Evolutionary conservation across 768 basidiomycete genomes (phyloP).

Genomic region (Mycena filopes): DNA sequence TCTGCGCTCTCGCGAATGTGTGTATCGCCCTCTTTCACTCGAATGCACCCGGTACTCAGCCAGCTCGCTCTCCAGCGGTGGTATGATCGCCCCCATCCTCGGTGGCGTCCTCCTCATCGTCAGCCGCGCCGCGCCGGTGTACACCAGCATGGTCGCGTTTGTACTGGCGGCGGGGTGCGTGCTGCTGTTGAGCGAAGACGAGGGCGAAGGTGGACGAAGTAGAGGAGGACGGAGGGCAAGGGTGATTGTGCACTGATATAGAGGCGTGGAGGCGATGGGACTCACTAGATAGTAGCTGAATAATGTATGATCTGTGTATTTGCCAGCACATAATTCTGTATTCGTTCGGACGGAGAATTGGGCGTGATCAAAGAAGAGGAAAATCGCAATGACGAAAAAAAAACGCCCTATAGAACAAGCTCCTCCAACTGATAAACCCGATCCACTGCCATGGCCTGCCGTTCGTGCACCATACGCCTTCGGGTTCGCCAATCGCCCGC

Average conservation of each 20-base stretch:
- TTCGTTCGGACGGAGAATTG: too few relatives aligned
- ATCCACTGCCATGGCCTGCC: slow-evolving; percentile 58
- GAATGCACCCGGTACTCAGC: slow-evolving; percentile 12
- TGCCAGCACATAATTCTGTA: too few relatives aligned
- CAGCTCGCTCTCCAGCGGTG: slow-evolving; percentile 71
- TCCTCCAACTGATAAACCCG: slow-evolving; percentile 82
- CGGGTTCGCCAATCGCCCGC: slow-evolving; percentile 61
- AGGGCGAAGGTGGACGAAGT: slow-evolving; percentile 48
- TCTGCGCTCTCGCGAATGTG: slow-evolving; percentile 88
- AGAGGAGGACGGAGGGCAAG: slow-evolving; percentile 28
- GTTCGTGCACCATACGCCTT: slow-evolving; percentile 63
- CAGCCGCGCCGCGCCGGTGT: slow-evolving; percentile 78
- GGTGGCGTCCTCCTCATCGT: slow-evolving; percentile 80
- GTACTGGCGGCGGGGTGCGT: slow-evolving; percentile 71
- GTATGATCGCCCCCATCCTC: slow-evolving; percentile 87
- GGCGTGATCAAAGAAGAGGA: too few relatives aligned
- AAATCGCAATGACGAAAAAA: too few relatives aligned
- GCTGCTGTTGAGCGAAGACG: slow-evolving; percentile 64
- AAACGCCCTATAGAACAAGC: slow-evolving; percentile 56
- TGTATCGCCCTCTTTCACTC: slow-evolving; percentile 38
- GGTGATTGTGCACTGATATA: slow-evolving; percentile 19
- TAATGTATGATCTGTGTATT: too few relatives aligned
- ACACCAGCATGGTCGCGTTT: slow-evolving; percentile 76
- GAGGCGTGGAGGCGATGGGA: too few relatives aligned
- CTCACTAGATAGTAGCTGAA: too few relatives aligned